These are phyloP conservation scores for Epichloe glyceriae DNA, from an alignment of 2,329 filamentous ascomycete species.

Conservation along the genomic window DNA sequence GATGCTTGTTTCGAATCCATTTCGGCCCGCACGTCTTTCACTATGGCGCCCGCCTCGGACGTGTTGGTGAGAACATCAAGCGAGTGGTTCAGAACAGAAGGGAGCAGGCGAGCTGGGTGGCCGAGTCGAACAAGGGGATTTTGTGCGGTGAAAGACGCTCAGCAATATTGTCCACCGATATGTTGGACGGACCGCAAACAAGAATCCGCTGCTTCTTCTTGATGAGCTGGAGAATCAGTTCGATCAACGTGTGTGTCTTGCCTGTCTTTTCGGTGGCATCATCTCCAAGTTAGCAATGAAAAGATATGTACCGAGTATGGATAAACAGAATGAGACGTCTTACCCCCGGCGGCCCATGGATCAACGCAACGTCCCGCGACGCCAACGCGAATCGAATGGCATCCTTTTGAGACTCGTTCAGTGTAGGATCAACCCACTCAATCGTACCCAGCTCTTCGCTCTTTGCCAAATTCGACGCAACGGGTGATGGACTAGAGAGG, in stretches of 20 bases:
- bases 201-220: slow-evolving; percentile 61
- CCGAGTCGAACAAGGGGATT: slow-evolving; percentile 76
- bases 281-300: background rate
- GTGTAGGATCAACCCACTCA: slow-evolving; percentile 46
- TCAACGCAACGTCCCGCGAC: slow-evolving; percentile 69
- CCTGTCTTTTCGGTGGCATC: slow-evolving; percentile 43
- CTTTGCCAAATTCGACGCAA: slow-evolving; percentile 26
- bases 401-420: slow-evolving; percentile 56
- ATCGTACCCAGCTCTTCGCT: slow-evolving; percentile 34
- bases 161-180: slow-evolving; percentile 96
- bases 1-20: slow-evolving; percentile 87
- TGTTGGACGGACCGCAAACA: slow-evolving; percentile 94
- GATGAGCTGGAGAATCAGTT: slow-evolving; percentile 84
- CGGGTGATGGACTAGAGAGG: slow-evolving; percentile 36
- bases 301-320: no score
- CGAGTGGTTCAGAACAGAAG: slow-evolving; percentile 77
- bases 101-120: slow-evolving; percentile 81
- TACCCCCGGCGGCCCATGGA: slow-evolving; percentile 84
- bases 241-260: slow-evolving; percentile 92
- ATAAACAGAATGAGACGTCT: background rate
- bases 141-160: slow-evolving; percentile 78
- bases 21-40: slow-evolving; percentile 78
- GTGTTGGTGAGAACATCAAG: slow-evolving; percentile 84
- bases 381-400: slow-evolving; percentile 72
- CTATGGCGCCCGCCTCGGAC: slow-evolving; percentile 78